Base-by-base conservation (phyloP, 176 grass and related monocot species). In the Pontederia paniculata region DNA sequence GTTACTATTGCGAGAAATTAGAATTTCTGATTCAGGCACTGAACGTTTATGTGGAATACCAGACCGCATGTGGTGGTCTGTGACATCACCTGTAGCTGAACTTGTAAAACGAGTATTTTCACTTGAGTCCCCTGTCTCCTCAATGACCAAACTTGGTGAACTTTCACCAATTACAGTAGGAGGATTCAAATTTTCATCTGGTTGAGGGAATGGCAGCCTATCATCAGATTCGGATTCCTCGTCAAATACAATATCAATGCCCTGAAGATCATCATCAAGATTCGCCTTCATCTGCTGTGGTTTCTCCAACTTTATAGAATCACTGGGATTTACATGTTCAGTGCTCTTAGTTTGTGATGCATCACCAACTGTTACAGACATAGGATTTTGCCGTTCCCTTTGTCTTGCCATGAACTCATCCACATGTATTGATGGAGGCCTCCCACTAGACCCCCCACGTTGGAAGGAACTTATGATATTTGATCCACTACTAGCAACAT, bases 351-450 rank as follows among this genome's bases (percentile, higher is more conserved):
- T 48, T 67, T 86, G 79, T 44, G 73, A 58, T 68, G 60, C 68
- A 76, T 89, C 86, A 42, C 73, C 78, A 55, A 63, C 69, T 48
- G 84, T 43, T 19, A 68, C 54, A 31, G 70, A 50, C 59, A 73
- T 70, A 76, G 71, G 69, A 73, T 87, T 88, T 80, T 90, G 91
- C 12, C 88, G 82, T 46, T 86, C 88, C 62, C 74, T 97, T 71
- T 87, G 76, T 57, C 91, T 88, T 54, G 91, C 86, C 68, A 90
- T 97, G 78, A 97, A 97, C 70, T 97, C 91, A 73, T 97, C 91
- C 51, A 97, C 91, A 84, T 97, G 91, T 69, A 97, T 97, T 57
- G 91, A 97, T 70, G 91, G 91, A 70, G 91, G 91, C 43, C 91
- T 80, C 59, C 91, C 85, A 81, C 85, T 75, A 61, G 67, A 75